A percentile compares a stretch with the other conserved stretches of the same genome.
These are phyloP conservation scores for Albatrellus ellisii DNA, from an alignment of 768 basidiomycete species.

Conservation along the genomic window DNA sequence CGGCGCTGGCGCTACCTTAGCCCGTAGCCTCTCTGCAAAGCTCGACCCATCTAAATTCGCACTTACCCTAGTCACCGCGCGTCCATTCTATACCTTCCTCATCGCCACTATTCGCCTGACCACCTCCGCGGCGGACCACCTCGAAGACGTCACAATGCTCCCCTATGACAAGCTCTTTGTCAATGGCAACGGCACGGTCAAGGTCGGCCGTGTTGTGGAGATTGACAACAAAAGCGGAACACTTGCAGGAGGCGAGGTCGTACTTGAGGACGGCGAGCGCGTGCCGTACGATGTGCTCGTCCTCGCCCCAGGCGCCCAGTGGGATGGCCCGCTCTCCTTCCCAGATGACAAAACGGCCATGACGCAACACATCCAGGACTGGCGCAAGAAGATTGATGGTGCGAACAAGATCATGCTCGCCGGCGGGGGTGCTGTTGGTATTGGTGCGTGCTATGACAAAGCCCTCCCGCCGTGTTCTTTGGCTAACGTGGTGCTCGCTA, in stretches of 20 bases:
- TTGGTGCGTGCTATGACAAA: slow-evolving; percentile 22
- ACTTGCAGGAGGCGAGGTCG: slow-evolving; percentile 34
- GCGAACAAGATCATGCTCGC: slow-evolving; percentile 14
- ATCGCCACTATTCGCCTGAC: slow-evolving; percentile 14
- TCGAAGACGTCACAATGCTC: slow-evolving; percentile 19
- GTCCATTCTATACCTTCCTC: slow-evolving; percentile 12
- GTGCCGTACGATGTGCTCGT: slow-evolving; percentile 44
- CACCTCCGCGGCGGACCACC: slow-evolving; percentile 11
- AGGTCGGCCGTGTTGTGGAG: slow-evolving; percentile 24
- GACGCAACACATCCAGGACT: slow-evolving; percentile 13
- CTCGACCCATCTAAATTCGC: slow-evolving; percentile 9
- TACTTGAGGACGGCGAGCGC: slow-evolving; percentile 34
- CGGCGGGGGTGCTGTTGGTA: slow-evolving; percentile 17
- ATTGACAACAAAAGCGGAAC: slow-evolving; percentile 20
- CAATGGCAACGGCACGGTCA: slow-evolving; percentile 31
- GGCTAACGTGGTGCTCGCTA: slow-evolving; percentile 3
- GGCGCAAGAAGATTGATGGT: slow-evolving; percentile 13
- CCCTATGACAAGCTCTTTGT: slow-evolving; percentile 37
- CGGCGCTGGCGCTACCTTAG: slow-evolving; percentile 12
- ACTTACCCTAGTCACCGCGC: slow-evolving; percentile 14
- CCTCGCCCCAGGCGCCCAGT: slow-evolving; percentile 43
- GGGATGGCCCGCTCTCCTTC: slow-evolving; percentile 35
- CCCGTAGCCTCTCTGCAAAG: slow-evolving; percentile 8
- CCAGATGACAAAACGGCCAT: slow-evolving; percentile 22
- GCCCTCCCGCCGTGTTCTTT: slow-evolving; percentile 22